Evolutionary conservation across 352 stramenopile genomes (phyloP).

Genomic region (Phytophthora uliginosa): DNA sequence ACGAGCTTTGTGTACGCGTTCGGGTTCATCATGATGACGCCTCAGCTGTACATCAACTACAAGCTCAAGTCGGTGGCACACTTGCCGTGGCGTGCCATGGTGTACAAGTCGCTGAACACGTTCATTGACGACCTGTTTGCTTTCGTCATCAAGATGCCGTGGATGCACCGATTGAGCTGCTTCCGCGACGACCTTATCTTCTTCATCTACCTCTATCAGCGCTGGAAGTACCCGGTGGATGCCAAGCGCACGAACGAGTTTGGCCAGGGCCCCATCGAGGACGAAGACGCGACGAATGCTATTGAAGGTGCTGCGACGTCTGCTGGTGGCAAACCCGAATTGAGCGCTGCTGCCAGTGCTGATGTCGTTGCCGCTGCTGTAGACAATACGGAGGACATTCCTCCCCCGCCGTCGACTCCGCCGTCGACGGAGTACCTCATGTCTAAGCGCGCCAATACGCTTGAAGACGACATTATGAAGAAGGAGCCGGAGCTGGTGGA

Average conservation of each 20-base stretch:
- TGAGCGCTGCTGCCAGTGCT: slow-evolving; percentile 17
- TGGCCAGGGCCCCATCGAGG: slow-evolving; percentile 85
- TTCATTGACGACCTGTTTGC: slow-evolving; percentile 96
- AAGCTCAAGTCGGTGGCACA: slow-evolving; percentile 98
- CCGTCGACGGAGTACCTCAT: slow-evolving; percentile 65
- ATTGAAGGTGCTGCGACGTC: slow-evolving; percentile 32
- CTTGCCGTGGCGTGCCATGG: slow-evolving; percentile 97
- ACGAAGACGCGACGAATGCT: slow-evolving; percentile 40
- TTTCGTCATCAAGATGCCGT: slow-evolving; percentile 95
- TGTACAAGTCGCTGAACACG: slow-evolving; percentile 98
- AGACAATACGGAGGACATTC: slow-evolving; percentile 38
- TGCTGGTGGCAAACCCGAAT: slow-evolving; percentile 12
- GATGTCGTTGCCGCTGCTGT: slow-evolving; percentile 26
- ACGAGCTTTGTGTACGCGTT: slow-evolving; percentile 99
- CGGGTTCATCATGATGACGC: slow-evolving; percentile 99
- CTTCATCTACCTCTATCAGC: slow-evolving; percentile 99
- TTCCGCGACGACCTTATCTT: slow-evolving; percentile 99
- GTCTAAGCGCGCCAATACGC: slow-evolving; percentile 57
- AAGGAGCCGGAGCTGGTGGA: slow-evolving; percentile 17
- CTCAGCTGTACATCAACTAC: slow-evolving; percentile 99
- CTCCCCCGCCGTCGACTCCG: slow-evolving; percentile 24
- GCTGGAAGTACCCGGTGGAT: slow-evolving; percentile 97
- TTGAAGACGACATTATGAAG: slow-evolving; percentile 30
- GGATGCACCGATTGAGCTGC: slow-evolving; percentile 98
- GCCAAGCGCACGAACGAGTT: slow-evolving; percentile 95